Base-by-base conservation (phyloP, 352 stramenopile species). In the Pythium rhizo-oryzae region DNA sequence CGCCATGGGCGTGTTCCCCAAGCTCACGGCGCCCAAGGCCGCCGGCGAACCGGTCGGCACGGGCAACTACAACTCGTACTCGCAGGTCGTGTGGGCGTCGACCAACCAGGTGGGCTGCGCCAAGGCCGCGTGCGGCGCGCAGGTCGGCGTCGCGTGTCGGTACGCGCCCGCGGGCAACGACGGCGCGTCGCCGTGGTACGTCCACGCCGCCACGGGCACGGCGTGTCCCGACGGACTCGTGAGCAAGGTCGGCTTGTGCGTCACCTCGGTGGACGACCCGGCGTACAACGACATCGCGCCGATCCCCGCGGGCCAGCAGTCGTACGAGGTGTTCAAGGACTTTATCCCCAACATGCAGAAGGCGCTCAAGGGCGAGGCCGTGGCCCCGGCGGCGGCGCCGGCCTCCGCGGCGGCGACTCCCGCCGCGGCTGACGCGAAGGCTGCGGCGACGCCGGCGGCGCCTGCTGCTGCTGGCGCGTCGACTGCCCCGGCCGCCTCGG, bases 41-140 rank as follows among this genome's bases (percentile, higher is more conserved):
- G 53, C 55, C 1, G 81, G 78, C n/a, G 72, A 88, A 1, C 61
- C 69, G 0, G 76, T 93, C 21, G 85, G 85, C 60, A 71, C 75
- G 3, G 82, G 82, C 24, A 74, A 78, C 12, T 91, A 93, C 70
- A 90, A 85, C 69, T 79, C 83, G 46, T 93, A 93, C 66, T 93
- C 85, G 61, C 85, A 91, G 75, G 70, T 91, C 39, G 61, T 93
- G n/a, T 93, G 85, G 85, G 68, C 78, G 7, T 50, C 72, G 23
- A 91, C 81, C 2, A 86, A 76, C 54, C 71, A 81, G 23, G 80
- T 93, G 18, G 85, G 85, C n/a, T 93, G 85, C 62, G 81, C 77
- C 7, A 79, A 65, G 44, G 73, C 77, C 12, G 79, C 71, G 30
- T 93, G 85, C 2, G 59, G 62, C 25, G 73, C 75, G 16, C 72